These are phyloP conservation scores for Helichrysum umbraculigerum DNA, from an alignment of 129 eudicot genomes.

Conservation along the genomic window DNA sequence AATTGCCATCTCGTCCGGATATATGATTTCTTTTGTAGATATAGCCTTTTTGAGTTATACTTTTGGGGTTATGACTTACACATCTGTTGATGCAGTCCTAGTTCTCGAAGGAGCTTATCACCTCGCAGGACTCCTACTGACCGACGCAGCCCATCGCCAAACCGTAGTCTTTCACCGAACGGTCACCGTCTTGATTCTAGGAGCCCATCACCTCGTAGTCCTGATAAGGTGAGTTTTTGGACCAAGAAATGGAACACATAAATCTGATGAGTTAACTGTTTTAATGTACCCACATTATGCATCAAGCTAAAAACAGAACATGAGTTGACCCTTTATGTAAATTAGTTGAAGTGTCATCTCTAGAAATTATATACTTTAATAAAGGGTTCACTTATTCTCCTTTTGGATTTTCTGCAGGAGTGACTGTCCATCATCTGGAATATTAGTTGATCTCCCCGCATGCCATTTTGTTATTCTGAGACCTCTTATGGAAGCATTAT, in stretches of 20 bases:
- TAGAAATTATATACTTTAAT: neutral
- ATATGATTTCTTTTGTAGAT: neutral
- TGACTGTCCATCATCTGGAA: slow-evolving; percentile 22
- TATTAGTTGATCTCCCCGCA: slow-evolving; percentile 3
- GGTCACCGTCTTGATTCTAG: slow-evolving; percentile 30
- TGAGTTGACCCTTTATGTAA: neutral
- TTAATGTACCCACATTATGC: neutral
- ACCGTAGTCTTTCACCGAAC: slow-evolving; percentile 38
- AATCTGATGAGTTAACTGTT: neutral
- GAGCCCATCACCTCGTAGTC: neutral
- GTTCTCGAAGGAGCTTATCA: slow-evolving; percentile 49
- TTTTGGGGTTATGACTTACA: slow-evolving; percentile 12
- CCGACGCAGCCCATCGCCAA: slow-evolving; percentile 35
- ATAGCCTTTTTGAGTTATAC: neutral
- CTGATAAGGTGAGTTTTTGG: slow-evolving; percentile 25
- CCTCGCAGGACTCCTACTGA: slow-evolving; percentile 46
- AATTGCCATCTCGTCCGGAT: neutral
- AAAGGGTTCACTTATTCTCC: neutral
- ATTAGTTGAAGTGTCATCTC: neutral
- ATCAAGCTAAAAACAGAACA: neutral
- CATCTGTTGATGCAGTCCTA: slow-evolving; percentile 31
- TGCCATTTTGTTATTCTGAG: slow-evolving; percentile 21
- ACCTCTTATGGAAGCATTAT: slow-evolving; percentile 5
- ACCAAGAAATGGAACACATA: neutral
- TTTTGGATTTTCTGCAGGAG: slow-evolving; percentile 42